Evolutionary conservation across 208 protist species (phyloP).

Genomic region (Kentomonas sorsogonicus): DNA sequence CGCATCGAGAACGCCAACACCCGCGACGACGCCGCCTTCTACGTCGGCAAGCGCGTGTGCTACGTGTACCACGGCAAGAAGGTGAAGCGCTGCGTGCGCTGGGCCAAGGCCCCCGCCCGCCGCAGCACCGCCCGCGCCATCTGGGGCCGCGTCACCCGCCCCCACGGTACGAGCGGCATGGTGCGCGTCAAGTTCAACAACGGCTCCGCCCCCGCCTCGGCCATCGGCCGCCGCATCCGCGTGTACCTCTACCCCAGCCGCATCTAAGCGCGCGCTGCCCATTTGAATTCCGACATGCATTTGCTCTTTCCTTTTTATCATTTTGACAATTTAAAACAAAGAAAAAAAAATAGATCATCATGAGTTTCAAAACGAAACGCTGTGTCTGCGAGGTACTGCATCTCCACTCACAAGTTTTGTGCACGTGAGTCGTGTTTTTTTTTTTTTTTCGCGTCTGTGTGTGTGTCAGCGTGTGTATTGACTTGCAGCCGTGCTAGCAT

Average conservation of each 20-base stretch:
- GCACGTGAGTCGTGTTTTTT: constrained; percentile 9
- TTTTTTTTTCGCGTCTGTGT: constrained; percentile 12
- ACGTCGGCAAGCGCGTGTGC: constrained; percentile 98
- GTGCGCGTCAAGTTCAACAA: constrained; percentile 97
- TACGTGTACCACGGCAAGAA: constrained; percentile 98
- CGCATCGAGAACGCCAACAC: constrained; percentile 96
- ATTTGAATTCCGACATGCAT: constrained; percentile 8
- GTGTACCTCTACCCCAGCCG: constrained; percentile 98
- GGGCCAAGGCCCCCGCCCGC: constrained; percentile 83
- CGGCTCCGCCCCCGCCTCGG: constrained; percentile 92
- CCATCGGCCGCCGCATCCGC: constrained; percentile 93
- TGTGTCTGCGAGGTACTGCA: background rate
- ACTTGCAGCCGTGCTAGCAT: no score
- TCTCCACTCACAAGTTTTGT: background rate
- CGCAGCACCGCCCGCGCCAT: constrained; percentile 93
- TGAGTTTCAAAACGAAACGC: background rate
- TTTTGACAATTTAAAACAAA: constrained; percentile 15
- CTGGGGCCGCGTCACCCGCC: constrained; percentile 95
- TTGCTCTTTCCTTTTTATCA: constrained; percentile 15
- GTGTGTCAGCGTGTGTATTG: no score
- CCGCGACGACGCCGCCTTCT: constrained; percentile 94
- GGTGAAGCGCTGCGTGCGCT: constrained; percentile 88
- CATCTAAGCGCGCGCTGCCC: constrained; percentile 91
- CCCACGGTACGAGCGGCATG: constrained; percentile 97
- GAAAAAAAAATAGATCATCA: constrained; percentile 2